Conservation (phyloP, 441 rosid species). For the Erodium moschatum region DNA sequence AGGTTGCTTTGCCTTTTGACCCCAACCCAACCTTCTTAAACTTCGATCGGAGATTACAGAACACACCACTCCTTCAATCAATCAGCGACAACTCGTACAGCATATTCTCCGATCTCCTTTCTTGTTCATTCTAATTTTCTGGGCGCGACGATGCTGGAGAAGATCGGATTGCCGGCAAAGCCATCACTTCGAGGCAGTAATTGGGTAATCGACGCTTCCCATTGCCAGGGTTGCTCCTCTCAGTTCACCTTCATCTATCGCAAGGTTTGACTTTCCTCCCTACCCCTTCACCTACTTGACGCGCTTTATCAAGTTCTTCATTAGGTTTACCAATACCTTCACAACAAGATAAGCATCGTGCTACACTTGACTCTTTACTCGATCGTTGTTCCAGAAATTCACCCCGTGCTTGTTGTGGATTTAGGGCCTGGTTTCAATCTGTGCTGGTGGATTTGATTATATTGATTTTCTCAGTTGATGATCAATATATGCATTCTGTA, state of each 20-base stretch:
- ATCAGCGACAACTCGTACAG: neutral
- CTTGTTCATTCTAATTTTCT: conserved; percentile 7
- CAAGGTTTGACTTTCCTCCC: conserved; percentile 48
- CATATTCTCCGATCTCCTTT: neutral
- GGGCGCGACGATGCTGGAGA: conserved; percentile 57
- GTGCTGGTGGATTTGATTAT: neutral
- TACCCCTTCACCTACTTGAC: neutral
- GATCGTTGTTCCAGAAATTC: neutral
- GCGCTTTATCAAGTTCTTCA: neutral
- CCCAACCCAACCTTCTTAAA: neutral
- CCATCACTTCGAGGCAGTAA: conserved; percentile 68
- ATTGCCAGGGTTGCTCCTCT: conserved; percentile 93
- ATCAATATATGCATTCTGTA: neutral
- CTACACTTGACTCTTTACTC: too few relatives aligned
- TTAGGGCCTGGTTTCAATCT: neutral
- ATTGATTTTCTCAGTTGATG: neutral
- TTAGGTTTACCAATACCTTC: neutral
- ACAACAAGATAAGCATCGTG: too few relatives aligned
- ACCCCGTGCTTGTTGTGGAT: neutral
- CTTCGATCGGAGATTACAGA: neutral
- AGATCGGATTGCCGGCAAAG: conserved; percentile 83
- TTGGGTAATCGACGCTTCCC: conserved; percentile 87
- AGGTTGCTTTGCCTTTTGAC: too few relatives aligned
- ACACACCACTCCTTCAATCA: neutral
- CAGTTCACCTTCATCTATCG: conserved; percentile 95